These are phyloP conservation scores for Climacium dendroides DNA, from an alignment of 225 moss, liverwort and hornwort genomes.

Conservation along the genomic window DNA sequence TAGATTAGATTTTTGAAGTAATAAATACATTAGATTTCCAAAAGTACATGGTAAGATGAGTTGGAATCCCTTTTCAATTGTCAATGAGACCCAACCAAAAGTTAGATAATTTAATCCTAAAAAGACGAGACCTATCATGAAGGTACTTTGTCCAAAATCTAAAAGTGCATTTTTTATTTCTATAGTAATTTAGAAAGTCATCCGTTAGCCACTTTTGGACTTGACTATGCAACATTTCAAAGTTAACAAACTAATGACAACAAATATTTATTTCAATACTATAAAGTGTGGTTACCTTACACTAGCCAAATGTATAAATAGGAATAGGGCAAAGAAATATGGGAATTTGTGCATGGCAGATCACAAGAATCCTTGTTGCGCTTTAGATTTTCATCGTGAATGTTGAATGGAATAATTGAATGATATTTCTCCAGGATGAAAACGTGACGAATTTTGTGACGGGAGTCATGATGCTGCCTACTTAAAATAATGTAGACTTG, in stretches of 20 bases:
- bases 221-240: rapidly evolving
- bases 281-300: not conserved
- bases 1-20: not conserved
- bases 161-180: not conserved
- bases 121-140: not conserved
- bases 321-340: too few species aligned
- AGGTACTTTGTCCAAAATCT: not conserved
- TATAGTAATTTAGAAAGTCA: rapidly evolving
- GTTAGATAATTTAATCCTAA: not conserved
- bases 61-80: not conserved
- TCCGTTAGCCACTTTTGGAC: not conserved
- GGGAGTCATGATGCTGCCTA: too few species aligned
- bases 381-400: too few species aligned
- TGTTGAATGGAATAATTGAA: too few species aligned
- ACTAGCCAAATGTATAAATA: too few species aligned
- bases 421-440: too few species aligned
- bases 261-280: not conserved
- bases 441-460: not conserved
- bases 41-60: not conserved
- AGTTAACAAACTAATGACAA: too few species aligned
- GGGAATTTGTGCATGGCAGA: too few species aligned
- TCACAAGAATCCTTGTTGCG: too few species aligned
- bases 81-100: too few species aligned
- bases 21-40: not conserved
- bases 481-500: not conserved